phyloP scores from a whole-genome alignment of 495 filamentous ascomycete species.

The Xylaria intraflava region DNA sequence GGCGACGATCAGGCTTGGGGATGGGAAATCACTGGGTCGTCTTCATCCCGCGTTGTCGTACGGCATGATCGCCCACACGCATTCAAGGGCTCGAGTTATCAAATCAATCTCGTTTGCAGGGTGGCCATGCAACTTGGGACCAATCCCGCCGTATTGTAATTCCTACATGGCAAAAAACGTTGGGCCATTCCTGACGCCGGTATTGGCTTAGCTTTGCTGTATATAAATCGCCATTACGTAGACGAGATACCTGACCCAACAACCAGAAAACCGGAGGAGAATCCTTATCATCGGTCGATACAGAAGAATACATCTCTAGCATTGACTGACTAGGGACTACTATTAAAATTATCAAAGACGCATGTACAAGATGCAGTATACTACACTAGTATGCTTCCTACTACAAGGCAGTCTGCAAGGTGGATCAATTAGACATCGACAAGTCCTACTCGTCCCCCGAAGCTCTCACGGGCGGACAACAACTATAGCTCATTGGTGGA shows the following conservation, averaged over 20 bases:
- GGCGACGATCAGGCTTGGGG: conserved; percentile 5
- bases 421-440: conserved; percentile 1
- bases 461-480: not conserved
- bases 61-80: conserved; percentile 1
- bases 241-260: no score
- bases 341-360: conserved; percentile 29
- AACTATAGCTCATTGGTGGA: conserved; percentile 1
- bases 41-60: conserved; percentile 5
- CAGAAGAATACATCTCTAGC: not conserved
- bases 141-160: not conserved
- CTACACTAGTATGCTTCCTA: conserved; percentile 27
- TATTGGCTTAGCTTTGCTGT: not conserved
- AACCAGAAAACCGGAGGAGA: no score
- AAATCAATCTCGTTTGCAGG: conserved; percentile 4
- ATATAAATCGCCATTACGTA: not conserved
- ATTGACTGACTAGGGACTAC: conserved; percentile 5
- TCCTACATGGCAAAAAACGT: not conserved
- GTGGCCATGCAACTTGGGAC: not conserved
- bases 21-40: not conserved
- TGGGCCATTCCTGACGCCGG: not conserved
- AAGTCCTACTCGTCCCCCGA: not conserved
- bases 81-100: conserved; percentile 1
- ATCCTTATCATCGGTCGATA: not conserved
- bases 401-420: conserved; percentile 19
- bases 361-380: conserved; percentile 24